Base-by-base conservation (phyloP, 805 yeast species). In the Jamesozyma lodderae region DNA sequence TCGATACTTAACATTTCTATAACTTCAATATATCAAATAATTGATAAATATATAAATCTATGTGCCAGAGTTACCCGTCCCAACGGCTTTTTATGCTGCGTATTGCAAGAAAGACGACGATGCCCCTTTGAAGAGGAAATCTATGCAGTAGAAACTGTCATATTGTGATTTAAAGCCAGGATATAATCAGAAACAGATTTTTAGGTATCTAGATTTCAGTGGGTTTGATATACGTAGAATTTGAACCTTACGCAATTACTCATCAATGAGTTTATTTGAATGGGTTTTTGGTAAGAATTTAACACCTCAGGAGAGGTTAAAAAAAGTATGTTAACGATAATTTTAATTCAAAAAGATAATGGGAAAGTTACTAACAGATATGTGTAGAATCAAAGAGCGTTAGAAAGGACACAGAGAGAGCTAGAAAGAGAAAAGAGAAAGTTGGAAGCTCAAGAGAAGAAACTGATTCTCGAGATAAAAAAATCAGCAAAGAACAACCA, bases 281-380 rank as follows among this genome's bases (percentile, higher is more conserved):
- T 92, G 97, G 97, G 86, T 84, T 20, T 92, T 92, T 64, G 98
- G 98, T 8, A 84, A 86, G 70, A 75, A 81, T 57, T 66, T 82
- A 45, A 86, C 97, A 34, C 97, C 98, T 9, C 96, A 88, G 58
- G 98, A 92, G 64, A 73, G 87, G 59, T 74, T 92, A 57, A 77
- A 96, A 46, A 90, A 78, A 53, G 73, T 68, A 52, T 38, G 69
- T 54, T 9, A 19, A 28, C 10, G 18, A 15, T 10, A 4, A 18
- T 17, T 14, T 17, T 18, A 18, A 17, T 4, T 17, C 17, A 6
- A 30, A 17, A 14, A 13, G 15, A 16, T 22, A n/a, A 17, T 15
- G 22, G 7, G 13, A 14, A 4, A 35, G 8, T 6, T 22, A 33
- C 36, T 33, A 33, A 33, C 36, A 7, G 13, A 4, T 4, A 15